Percentiles rank a stretch among this genome's conserved stretches.
Evolutionary conservation across 192 early-diverging fungal species (phyloP).

Genomic region (Podochytrium sp.): DNA sequence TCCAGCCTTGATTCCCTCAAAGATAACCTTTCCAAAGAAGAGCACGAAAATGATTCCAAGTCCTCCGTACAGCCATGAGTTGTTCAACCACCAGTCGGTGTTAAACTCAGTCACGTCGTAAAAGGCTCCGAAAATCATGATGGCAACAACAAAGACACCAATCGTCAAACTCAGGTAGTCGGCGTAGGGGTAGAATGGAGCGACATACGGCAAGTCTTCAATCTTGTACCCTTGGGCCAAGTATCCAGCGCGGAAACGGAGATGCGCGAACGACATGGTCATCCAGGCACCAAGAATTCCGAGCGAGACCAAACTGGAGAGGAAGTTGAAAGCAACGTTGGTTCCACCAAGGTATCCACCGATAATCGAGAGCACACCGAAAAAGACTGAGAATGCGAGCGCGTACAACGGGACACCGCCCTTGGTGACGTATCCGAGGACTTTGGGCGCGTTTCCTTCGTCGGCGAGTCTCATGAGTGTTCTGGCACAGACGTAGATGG

Average conservation of each 20-base stretch:
- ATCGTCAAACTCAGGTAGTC: conserved; percentile 6
- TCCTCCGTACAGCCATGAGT: conserved; percentile 13
- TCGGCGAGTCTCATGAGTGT: conserved; percentile 63
- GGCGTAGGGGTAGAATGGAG: conserved; percentile 23
- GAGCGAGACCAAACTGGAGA: conserved; percentile 30
- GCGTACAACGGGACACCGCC: conserved; percentile 68
- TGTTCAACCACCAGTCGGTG: neutral
- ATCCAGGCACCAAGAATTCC: conserved; percentile 16
- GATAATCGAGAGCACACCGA: conserved; percentile 42
- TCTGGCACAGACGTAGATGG: conserved; percentile 71
- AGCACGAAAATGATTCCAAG: conserved; percentile 7
- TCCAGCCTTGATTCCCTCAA: neutral
- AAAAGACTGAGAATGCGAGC: conserved; percentile 49
- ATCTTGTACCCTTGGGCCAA: conserved; percentile 7
- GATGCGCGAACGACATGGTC: conserved; percentile 10
- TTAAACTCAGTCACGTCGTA: neutral
- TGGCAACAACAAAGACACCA: conserved; percentile 2
- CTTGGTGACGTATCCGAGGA: conserved; percentile 50
- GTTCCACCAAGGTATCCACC: neutral
- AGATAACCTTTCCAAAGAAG: neutral
- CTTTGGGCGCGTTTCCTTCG: conserved; percentile 65
- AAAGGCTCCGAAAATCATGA: conserved; percentile 9
- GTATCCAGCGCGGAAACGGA: conserved; percentile 46
- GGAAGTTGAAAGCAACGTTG: conserved; percentile 41
- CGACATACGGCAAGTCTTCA: conserved; percentile 22